Evolutionary conservation across 2,329 filamentous ascomycete genomes (phyloP).

Genomic region (Arachnomyces sp.): DNA sequence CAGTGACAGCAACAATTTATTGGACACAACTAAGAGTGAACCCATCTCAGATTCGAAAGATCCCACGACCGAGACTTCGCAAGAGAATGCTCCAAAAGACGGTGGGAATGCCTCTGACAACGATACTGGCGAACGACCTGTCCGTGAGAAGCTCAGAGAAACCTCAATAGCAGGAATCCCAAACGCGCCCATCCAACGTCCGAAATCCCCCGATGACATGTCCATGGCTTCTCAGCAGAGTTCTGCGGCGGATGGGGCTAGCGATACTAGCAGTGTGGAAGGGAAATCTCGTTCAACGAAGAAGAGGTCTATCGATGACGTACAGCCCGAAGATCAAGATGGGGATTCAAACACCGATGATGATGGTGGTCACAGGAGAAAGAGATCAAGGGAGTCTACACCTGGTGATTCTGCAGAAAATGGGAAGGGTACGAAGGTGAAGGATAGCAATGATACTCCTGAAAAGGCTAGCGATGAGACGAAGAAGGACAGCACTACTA

Average conservation of each 20-base stretch:
- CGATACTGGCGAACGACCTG: constrained; percentile 46
- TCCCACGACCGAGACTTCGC: constrained; percentile 13
- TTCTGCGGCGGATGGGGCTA: constrained; percentile 11
- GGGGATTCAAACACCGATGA: constrained; percentile 10
- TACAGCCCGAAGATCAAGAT: constrained; percentile 25
- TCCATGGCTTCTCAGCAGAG: constrained; percentile 7
- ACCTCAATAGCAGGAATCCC: constrained; percentile 46
- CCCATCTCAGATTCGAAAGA: constrained; percentile 14
- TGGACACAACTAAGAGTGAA: too few species aligned
- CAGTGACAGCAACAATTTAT: neutral
- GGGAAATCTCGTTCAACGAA: constrained; percentile 29
- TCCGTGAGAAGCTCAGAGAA: constrained; percentile 54
- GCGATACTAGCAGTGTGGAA: constrained; percentile 19
- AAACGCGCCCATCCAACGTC: constrained; percentile 8
- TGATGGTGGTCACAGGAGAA: constrained; percentile 23
- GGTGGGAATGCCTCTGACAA: constrained; percentile 22
- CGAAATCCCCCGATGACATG: constrained; percentile 9
- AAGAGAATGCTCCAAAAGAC: too few species aligned
- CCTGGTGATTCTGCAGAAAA: neutral
- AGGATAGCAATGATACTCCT: constrained; percentile 9
- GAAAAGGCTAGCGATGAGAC: constrained; percentile 3
- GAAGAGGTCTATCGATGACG: constrained; percentile 37
- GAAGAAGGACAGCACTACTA: constrained; percentile 7
- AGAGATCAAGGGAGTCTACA: constrained; percentile 23
- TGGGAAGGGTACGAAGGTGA: constrained; percentile 8